Conservation (phyloP, 2,329 filamentous ascomycete species). For the Sporothrix brasiliensis region DNA sequence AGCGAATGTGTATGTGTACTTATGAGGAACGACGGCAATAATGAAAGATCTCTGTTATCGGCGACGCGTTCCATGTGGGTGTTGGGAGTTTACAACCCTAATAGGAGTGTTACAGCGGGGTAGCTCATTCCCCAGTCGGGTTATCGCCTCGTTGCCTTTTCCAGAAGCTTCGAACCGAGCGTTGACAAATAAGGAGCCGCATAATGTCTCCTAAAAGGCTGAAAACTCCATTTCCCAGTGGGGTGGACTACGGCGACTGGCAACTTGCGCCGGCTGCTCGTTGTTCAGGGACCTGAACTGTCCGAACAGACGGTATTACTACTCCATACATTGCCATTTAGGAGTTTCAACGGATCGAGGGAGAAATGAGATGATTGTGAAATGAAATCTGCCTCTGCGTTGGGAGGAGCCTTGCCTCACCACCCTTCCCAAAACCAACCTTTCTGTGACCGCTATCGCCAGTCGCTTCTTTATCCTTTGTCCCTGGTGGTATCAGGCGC, state of each 20-base stretch:
- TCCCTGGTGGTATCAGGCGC: not conserved
- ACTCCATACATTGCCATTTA: too few relatives aligned
- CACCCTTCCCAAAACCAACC: not conserved
- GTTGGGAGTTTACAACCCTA: not conserved
- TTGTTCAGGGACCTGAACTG: conserved; percentile 5
- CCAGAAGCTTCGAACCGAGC: conserved; percentile 19
- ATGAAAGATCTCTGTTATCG: not conserved
- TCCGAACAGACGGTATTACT: too few relatives aligned
- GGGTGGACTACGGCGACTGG: not conserved
- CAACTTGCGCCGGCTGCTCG: not conserved
- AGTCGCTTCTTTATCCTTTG: conserved; percentile 2
- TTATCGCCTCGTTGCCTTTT: not conserved
- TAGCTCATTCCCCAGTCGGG: conserved; percentile 22
- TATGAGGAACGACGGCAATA: not conserved
- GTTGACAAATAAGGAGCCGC: conserved; percentile 9
- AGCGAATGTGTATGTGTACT: not conserved
- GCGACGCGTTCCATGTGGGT: not conserved
- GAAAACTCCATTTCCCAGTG: not conserved
- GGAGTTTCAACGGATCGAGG: too few relatives aligned
- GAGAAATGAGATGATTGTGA: not conserved
- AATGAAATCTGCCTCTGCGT: not conserved
- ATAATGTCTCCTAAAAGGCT: not conserved
- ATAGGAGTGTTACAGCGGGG: not conserved
- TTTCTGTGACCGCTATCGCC: not conserved
- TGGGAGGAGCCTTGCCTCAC: not conserved